Evolutionary conservation across 2,329 filamentous ascomycete species (phyloP).

Genomic region (Xylariaceae sp.): DNA sequence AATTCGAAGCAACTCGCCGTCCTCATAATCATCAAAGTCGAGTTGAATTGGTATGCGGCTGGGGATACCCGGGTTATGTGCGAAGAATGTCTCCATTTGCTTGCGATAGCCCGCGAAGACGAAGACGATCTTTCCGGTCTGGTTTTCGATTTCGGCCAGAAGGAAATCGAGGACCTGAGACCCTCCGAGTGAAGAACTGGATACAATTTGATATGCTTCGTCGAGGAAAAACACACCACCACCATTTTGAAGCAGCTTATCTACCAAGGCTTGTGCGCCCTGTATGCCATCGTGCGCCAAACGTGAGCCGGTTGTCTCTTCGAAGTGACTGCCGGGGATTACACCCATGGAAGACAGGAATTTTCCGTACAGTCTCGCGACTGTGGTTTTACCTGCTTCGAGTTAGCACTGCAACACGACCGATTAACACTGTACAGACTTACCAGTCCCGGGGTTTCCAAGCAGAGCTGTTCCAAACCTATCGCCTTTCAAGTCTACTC

Average conservation of each 20-base stretch:
- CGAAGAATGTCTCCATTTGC: slow-evolving; percentile 72
- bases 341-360: slow-evolving; percentile 59
- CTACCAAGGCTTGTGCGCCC: slow-evolving; percentile 2
- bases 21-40: slow-evolving; percentile 63
- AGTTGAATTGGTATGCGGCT: slow-evolving; percentile 64
- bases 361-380: slow-evolving; percentile 63
- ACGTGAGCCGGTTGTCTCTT: slow-evolving; percentile 63
- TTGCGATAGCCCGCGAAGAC: slow-evolving; percentile 68
- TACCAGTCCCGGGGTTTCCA: slow-evolving; percentile 60
- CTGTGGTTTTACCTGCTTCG: slow-evolving; percentile 62
- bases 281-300: slow-evolving; percentile 58
- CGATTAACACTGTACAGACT: slow-evolving; percentile 5
- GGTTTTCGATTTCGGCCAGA: slow-evolving; percentile 67
- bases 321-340: slow-evolving; percentile 54
- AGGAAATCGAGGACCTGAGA: slow-evolving; percentile 63
- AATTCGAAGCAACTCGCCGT: slow-evolving; percentile 59
- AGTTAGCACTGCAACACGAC: slow-evolving; percentile 1
- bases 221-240: slow-evolving; percentile 74
- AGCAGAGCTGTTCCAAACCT: slow-evolving; percentile 43
- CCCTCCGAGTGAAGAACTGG: slow-evolving; percentile 24
- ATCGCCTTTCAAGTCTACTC: slow-evolving; percentile 44
- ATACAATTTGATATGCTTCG: slow-evolving; percentile 69
- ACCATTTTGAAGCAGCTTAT: slow-evolving; percentile 31
- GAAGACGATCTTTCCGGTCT: slow-evolving; percentile 63
- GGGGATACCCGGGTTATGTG: slow-evolving; percentile 65